Base-by-base conservation (phyloP, 441 rosid genomes). In the Jatropha podagrica region DNA sequence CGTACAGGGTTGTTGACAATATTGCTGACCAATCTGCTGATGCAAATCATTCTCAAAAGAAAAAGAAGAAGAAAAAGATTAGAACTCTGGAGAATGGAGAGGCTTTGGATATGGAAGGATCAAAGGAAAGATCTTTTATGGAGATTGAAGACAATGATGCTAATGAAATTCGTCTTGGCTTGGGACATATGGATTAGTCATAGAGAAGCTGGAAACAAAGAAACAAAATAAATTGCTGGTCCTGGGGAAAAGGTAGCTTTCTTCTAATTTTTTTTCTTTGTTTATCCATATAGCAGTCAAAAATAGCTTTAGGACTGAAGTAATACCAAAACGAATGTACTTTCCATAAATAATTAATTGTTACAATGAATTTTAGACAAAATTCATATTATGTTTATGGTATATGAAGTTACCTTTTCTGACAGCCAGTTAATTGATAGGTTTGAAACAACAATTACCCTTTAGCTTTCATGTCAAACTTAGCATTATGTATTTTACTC, bases 201-300 rank as follows among this genome's bases (percentile, higher is more conserved):
- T 89, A 71, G 84, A 89, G 79, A 85, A 88, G 72, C 56, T 86
- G 68, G 81, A 65, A 78, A 74, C 63, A n/a, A 91, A 88, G 59
- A 70, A 81, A 61, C 68, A 68, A 23, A 84, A 84, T 78, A 85
- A 79, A 49, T 82, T 54, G 91, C 89, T 74, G 72, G 72, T 4
- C 69, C 75, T n/a, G 89, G 91, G 51, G 88, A 81, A 81, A 87
- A 84, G 83, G 94, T 83, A 74, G 63, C 73, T 64, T n/a, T 51
- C 17, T 62, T 20, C 62, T 10, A 27, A 15, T 18, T 4, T 4
- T 3, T 42, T 7, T 32, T 13, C 11, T 32, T 23, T 23, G 17
- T 52, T 52, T 52, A 42, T 65, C 32, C 9, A 17, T 42, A 42
- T n/a, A 40, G 20, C 23, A 18, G 3, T 23, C 18, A 26, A 41